Base-by-base conservation (phyloP, 2,329 filamentous ascomycete species). In the Nothophaeocryptopus gaeumannii region DNA sequence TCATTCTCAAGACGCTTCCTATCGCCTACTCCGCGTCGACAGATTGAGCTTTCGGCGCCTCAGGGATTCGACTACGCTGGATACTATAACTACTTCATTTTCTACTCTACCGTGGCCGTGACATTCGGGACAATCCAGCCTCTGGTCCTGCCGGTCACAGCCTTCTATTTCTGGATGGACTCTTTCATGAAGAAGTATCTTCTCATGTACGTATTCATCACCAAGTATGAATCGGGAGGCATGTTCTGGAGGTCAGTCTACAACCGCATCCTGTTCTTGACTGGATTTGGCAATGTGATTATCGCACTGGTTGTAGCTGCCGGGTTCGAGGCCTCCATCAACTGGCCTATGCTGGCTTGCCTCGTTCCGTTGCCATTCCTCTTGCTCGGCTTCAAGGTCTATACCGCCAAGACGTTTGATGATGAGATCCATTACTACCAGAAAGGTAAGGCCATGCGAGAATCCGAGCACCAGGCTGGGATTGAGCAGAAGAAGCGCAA, bases 11-110 rank as follows among this genome's bases (percentile, higher is more conserved):
- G 89, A 66, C 92, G 85, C 47, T 93, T 96, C 63, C 80, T 88
- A 20, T 86, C 83, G 54, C 92, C 92, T 2, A 97, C 93, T 2
- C 93, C 93, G 5, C 81, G 93, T 59, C 86, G 96, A 68, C 76
- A 93, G 59, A 97, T 97, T 59, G 89, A 96, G 68, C 81, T 93
- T 64, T 96, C 91, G 0, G 93, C 93, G 3, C 93, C 93, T 1
- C 91, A 89, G 2, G 78, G 88, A 0, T 96, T 99, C 67, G 91
- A 97, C 60, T 97, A 96, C 65, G 89, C 93, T 51, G 89, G 83
- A 61, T 97, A 97, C 73, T 99, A 96, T 79, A 97, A 96, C 70
- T 97, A 95, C 69, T 96, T 96, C 70, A 77, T 97, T 29, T 99
- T 89, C 72, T 99, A 97, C 73, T 78, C 87, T 16, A 96, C 92